phyloP scores from a whole-genome alignment of 2,329 filamentous ascomycete genomes.

The Apiospora hydei region DNA sequence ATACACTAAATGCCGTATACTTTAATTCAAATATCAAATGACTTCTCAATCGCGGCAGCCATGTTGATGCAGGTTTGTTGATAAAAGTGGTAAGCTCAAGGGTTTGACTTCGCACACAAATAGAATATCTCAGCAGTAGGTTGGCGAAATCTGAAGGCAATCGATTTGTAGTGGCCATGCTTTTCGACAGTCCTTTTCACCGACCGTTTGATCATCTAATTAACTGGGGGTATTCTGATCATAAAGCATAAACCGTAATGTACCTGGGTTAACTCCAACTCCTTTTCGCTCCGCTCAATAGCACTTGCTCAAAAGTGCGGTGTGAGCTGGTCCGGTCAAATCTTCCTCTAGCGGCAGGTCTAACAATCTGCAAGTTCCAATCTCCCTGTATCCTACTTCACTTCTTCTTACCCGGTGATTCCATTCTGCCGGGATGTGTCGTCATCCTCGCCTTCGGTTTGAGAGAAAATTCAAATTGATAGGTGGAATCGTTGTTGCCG shows the following conservation, averaged over 20 bases:
- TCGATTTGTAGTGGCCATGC: neutral
- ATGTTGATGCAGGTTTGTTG: no score
- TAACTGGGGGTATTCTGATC: neutral
- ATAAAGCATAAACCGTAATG: conserved; percentile 11
- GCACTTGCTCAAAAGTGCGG: neutral
- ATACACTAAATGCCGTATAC: no score
- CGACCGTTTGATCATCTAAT: neutral
- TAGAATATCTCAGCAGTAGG: no score
- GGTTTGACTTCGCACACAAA: no score
- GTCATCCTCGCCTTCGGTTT: neutral
- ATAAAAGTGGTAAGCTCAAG: no score
- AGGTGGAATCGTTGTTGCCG: neutral
- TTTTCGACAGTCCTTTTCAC: neutral
- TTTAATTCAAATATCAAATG: no score
- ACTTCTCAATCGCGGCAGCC: no score
- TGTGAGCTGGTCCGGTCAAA: neutral
- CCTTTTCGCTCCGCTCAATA: neutral
- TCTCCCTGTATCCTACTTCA: neutral
- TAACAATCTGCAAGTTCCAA: neutral
- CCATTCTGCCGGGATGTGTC: neutral
- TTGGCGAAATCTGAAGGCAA: neutral
- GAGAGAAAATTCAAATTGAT: neutral
- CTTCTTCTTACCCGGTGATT: neutral
- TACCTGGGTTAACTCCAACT: neutral
- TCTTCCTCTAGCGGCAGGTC: neutral